Evolutionary conservation across 1,284 basidiomycete genomes (phyloP), one percentile per base, ranked within the genome.

Genomic region (Fomitopsis pinicola): DNA sequence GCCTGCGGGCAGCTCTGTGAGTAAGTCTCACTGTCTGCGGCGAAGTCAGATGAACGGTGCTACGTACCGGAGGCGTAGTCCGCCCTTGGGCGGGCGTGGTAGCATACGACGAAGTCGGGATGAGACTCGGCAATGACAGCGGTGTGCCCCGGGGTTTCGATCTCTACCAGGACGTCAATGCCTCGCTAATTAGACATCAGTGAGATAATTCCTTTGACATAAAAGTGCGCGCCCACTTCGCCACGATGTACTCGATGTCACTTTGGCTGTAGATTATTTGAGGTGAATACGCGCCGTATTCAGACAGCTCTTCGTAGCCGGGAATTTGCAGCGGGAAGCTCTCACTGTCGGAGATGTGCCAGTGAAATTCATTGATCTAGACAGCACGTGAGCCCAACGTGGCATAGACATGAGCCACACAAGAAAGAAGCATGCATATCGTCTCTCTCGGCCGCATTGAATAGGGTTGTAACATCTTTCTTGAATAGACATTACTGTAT

Each of bases 101-200:
- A 76, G 71, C 94, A 95, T 1, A 91, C 91, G 50, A 95, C 76
- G 67, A 86, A 81, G 42, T 93, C 88, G 0, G 91, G 89, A 69
- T 87, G 82, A 0, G 89, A 75, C 45, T 83, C 73, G 1, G 80
- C 80, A 52, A 95, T 88, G 59, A 80, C 76, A 3, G 88, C 78
- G 5, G 91, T 93, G 72, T 95, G 92, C 14, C 91, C 92, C 1
- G 92, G 93, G 0, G 89, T 92, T 73, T 88, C 86, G 59, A 87
- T 79, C 68, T 85, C 83, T 48, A 89, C 75, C 54, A 94, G 77
- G 40, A 94, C 87, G 67, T 93, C 89, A 63, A 95, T 89, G 3
- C 94, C 94, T 36, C 87, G 83, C 87, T 90, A 63, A 15, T 19
- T 22, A 22, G 10, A 15, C 2, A 14, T 50, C 48, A 4, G 28